phyloP scores from a whole-genome alignment of 78 protist genomes.

The Dictyostelium discoideum region dicty_2.7 NC_007089.4:237001-237500 shows the following conservation, averaged over 20 bases:
- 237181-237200: not conserved
- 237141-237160: not conserved
- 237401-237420: not conserved
- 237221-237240: not conserved
- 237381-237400: too few species aligned
- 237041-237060: not conserved
- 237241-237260: not conserved
- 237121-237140: slow-evolving; percentile 6
- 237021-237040: not conserved
- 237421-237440: slow-evolving; percentile 35
- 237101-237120: not conserved
- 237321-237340: not conserved
- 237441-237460: not conserved
- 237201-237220: not conserved
- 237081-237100: not conserved
- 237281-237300: slow-evolving; percentile 34
- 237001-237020: not conserved
- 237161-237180: not conserved
- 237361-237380: too few species aligned
- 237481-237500: not conserved
- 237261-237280: not conserved
- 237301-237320: not conserved
- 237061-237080: not conserved
- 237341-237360: not conserved
- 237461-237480: slow-evolving; percentile 14